Base-by-base conservation (phyloP, 306 rosid species). In the Hippophae gyantsensis region DNA sequence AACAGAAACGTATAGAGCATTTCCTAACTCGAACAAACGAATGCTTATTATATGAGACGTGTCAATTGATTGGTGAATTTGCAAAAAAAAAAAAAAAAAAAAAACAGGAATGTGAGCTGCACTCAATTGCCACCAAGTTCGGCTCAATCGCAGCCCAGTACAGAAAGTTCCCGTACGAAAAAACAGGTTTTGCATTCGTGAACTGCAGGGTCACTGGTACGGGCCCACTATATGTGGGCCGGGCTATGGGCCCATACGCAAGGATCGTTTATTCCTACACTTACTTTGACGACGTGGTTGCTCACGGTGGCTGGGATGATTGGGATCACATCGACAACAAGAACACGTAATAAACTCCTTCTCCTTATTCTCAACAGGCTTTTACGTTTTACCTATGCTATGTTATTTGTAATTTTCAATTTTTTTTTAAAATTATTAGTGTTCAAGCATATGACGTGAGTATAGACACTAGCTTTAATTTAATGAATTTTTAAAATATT, bases 141-240 rank as follows among this genome's bases (percentile, higher is more conserved):
- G 95, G 97, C 1, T 84, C 97, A 0, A 82, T 90, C 41, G 97
- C 97, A 2, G 95, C 97, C 12, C 97, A 90, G 3, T 83, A 63
- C 74, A 84, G 90, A 55, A 68, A 64, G 32, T 32, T 69, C 3
- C 68, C 65, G 10, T 3, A 72, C 0, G 86, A 86, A 76, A 90
- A 86, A 68, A 86, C 95, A 13, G 94, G 97, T 6, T 90, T 86
- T 1, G 82, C 97, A 8, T 90, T 90, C 60, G 77, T 84, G 13
- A 53, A 80, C 10, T 90, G 95, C 77, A 72, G 57, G 70, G 85
- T 86, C 7, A 90, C 85, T 6, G 95, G 97, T 14, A 69, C 75
- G 1, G 97, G 95, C 11, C 90, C 85, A 0, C 6, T 90, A 0
- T 90, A 90, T 5, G 89, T 90, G 61, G 97, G 97, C 0, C 83